Base-by-base conservation (phyloP, 2,329 filamentous ascomycete genomes). In the Sporothrix globosa region DNA sequence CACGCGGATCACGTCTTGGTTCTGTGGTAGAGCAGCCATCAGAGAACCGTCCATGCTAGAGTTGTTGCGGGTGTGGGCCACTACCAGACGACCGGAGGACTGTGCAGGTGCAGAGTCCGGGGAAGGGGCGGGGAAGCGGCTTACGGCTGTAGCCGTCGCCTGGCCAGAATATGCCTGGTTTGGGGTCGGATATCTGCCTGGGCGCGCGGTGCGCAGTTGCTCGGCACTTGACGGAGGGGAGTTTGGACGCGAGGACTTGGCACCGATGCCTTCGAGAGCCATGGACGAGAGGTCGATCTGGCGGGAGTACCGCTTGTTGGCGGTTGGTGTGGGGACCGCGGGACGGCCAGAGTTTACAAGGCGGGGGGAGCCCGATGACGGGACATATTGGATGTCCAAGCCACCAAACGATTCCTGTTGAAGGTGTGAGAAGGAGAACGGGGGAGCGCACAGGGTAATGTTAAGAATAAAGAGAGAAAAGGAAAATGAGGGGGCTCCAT, bases 1-100 rank as follows among this genome's bases (percentile, higher is more conserved):
- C 75, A 97, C 93, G 73, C 94, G 88, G 74, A 98, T 97, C 72
- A 97, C 88, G 72, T 94, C 91, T 79, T 96, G 93, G 80, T 93
- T 92, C 74, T 90, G 87, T 70, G 94, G 94, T 76, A 97, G 83
- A 72, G 91, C 91, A 74, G 92, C 92, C 86, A 95, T 96, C 73
- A 95, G 89, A 75, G 92, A 90, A 73, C 90, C 91, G 80, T 97
- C 94, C 77, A 95, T 86, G 80, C 92, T 97, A 69, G 91, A 92
- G 76, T 91, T 91, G 75, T 92, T 92, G 77, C 92, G 88, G 69
- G 91, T 88, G 79, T 97, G 93, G 74, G 85, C 84, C 71, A 65
- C 85, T 79, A 89, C 87, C 74, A 90, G 86, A 74, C 87, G 86
- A 67, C 86, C 84, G 50, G 75, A 73, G 75, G 89, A 63, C 58